Evolutionary conservation across 176 grass and related monocot genomes (phyloP).

Genomic region (Aegilops longissima): DNA sequence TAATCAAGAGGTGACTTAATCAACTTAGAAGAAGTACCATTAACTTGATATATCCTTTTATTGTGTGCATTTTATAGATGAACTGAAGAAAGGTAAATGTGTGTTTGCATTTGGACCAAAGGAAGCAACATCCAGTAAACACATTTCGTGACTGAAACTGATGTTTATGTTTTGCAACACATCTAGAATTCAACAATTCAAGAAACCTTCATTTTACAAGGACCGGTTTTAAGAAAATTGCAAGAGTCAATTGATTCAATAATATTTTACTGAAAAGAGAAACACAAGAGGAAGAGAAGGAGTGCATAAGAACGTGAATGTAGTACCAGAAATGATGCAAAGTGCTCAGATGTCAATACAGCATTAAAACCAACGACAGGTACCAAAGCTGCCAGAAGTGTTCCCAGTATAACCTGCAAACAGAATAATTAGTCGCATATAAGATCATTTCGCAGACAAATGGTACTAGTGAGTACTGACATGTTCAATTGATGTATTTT

Average conservation of each 20-base stretch:
- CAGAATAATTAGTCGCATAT: conserved; percentile 3
- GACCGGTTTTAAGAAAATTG: not conserved
- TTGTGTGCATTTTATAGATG: not conserved
- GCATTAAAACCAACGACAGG: conserved; percentile 99
- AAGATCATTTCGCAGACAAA: not conserved
- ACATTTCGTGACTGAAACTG: not conserved
- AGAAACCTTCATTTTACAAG: not conserved
- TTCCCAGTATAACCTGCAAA: conserved; percentile 92
- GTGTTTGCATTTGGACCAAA: not conserved
- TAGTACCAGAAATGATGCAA: conserved; percentile 94
- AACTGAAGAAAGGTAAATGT: not conserved
- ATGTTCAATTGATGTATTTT: not conserved
- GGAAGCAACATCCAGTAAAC: conserved; percentile 4
- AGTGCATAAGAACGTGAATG: conserved; percentile 14
- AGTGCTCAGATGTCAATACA: conserved; percentile 99
- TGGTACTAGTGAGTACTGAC: not conserved
- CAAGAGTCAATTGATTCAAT: not conserved
- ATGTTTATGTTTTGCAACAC: not conserved
- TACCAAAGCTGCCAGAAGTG: conserved; percentile 92
- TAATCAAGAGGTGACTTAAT: not conserved
- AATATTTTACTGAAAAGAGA: conserved; percentile 19
- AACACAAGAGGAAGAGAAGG: conserved; percentile 30
- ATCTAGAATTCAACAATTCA: not conserved
- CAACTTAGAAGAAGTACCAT: conserved; percentile 5
- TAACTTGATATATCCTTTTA: conserved; percentile 6